Conservation (phyloP, 2,329 filamentous ascomycete genomes). For the Calonectria pauciramosa region DNA sequence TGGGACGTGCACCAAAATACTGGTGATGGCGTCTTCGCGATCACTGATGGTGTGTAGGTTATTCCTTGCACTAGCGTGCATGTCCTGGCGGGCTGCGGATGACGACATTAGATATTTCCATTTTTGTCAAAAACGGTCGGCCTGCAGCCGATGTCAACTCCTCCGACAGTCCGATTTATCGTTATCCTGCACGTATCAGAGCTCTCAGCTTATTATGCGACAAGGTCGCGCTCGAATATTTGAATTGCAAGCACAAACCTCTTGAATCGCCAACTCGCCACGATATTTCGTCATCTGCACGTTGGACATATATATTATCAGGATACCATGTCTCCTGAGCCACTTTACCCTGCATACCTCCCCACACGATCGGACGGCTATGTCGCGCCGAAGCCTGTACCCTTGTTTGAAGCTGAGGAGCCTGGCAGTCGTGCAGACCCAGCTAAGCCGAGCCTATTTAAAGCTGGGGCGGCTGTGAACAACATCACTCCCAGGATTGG, state of each 20-base stretch:
- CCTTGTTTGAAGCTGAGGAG: conserved; percentile 48
- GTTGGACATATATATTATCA: not conserved
- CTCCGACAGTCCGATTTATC: not conserved
- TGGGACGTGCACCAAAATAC: not conserved
- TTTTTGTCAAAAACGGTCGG: conserved; percentile 30
- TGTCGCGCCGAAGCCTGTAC: conserved; percentile 37
- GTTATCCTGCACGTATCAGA: not conserved
- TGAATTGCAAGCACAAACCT: conserved; percentile 10
- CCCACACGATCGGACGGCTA: conserved; percentile 51
- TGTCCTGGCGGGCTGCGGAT: conserved; percentile 15
- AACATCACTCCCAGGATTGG: conserved; percentile 49
- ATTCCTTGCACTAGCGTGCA: not conserved
- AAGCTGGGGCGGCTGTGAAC: conserved; percentile 27
- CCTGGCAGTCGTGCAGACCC: conserved; percentile 49
- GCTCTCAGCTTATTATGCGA: conserved; percentile 13
- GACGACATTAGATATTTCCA: conserved; percentile 25
- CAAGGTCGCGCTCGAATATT: not conserved
- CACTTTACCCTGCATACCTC: conserved; percentile 50
- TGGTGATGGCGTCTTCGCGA: conserved; percentile 15
- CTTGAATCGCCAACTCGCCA: not conserved
- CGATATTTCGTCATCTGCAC: not conserved
- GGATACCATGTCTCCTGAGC: conserved; percentile 42
- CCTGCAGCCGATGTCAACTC: conserved; percentile 11
- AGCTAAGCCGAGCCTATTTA: conserved; percentile 38
- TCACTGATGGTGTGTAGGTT: conserved; percentile 5